Conservation (phyloP, 371 early-diverging fungal genomes). For the Mortierella sp. region DNA sequence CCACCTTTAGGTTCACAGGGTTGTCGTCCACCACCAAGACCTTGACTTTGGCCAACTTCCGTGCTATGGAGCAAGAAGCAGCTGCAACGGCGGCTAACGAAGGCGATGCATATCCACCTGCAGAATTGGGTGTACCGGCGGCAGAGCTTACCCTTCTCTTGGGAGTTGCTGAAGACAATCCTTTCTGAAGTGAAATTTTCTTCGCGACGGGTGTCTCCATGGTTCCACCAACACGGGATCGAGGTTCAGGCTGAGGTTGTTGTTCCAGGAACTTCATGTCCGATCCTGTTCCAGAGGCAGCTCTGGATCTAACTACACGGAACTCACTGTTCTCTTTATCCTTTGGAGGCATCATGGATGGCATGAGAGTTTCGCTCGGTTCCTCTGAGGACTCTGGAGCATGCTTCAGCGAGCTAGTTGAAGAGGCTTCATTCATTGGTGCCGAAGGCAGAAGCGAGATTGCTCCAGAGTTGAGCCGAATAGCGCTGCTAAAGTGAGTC, state of each 20-base stretch:
- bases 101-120: constrained; percentile 27
- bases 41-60: constrained; percentile 38
- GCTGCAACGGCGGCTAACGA: constrained; percentile 29
- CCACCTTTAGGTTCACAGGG: constrained; percentile 65
- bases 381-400: background rate
- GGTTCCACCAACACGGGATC: constrained; percentile 8
- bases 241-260: constrained; percentile 32
- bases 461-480: background rate
- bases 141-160: constrained; percentile 13
- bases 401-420: background rate
- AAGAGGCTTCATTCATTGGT: background rate
- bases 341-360: constrained; percentile 7
- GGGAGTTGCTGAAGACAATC: constrained; percentile 13
- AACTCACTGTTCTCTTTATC: background rate
- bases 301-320: constrained; percentile 4
- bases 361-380: background rate
- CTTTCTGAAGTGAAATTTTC: background rate
- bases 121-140: constrained; percentile 11
- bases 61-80: constrained; percentile 26
- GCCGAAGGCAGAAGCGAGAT: constrained; percentile 18
- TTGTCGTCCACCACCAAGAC: constrained; percentile 69
- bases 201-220: constrained; percentile 20
- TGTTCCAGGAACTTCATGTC: constrained; percentile 20
- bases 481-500: constrained; percentile 9
- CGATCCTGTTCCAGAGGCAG: constrained; percentile 14